Evolutionary conservation across 257 asterid genomes (phyloP).

Genomic region (Solanum appendiculatum): DNA sequence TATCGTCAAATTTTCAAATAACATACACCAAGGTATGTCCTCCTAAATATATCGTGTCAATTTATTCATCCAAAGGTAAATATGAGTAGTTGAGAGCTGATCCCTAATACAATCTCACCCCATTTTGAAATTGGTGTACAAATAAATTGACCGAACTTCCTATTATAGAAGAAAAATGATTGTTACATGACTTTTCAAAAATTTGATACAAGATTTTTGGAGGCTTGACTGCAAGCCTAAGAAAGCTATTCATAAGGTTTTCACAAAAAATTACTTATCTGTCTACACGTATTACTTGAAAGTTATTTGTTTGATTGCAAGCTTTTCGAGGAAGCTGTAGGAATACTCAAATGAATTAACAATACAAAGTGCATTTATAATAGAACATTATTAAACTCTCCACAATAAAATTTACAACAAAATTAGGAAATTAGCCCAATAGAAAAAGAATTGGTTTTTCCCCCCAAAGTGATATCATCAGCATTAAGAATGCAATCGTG

Average conservation of each 20-base stretch:
- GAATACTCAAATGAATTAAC: too few species aligned
- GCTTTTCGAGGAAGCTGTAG: too few species aligned
- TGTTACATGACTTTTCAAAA: background rate
- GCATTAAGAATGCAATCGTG: background rate
- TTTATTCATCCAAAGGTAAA: too few species aligned
- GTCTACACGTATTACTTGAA: background rate
- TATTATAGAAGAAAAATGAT: background rate
- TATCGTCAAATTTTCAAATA: too few species aligned
- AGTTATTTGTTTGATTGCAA: background rate
- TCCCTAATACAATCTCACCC: background rate
- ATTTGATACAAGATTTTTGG: background rate
- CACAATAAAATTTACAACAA: background rate
- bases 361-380: background rate
- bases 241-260: too few species aligned
- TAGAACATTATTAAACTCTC: background rate
- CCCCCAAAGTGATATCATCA: background rate
- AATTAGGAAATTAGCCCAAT: background rate
- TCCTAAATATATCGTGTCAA: background rate
- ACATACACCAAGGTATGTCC: background rate
- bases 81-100: background rate
- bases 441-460: too few species aligned
- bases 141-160: background rate
- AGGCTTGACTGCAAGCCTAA: too few species aligned
- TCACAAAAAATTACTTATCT: accelerated
- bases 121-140: too few species aligned